Conservation (phyloP, 805 yeast species). For the Starmerella potacharoeniae region DNA sequence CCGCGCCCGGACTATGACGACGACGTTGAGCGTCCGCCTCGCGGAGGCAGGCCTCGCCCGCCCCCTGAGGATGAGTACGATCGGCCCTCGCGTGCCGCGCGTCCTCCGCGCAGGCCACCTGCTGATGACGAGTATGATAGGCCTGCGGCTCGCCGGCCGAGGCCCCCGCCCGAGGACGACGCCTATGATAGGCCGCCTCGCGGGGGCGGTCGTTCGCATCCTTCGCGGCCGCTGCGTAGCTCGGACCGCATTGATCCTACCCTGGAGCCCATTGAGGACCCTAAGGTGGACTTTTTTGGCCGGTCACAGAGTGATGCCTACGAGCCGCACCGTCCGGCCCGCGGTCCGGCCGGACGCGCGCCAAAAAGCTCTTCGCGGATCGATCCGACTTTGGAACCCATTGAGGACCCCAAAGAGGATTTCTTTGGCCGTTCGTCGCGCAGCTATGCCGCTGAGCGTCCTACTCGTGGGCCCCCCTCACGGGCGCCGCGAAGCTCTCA, state of each 20-base stretch:
- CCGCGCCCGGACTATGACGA: conserved; percentile 2
- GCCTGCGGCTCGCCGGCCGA: not conserved
- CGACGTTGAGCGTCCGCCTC: not conserved
- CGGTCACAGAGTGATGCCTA: not conserved
- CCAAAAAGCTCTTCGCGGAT: not conserved
- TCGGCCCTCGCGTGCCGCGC: not conserved
- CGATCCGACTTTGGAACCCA: not conserved
- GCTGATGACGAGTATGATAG: not conserved
- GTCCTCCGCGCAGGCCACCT: not conserved
- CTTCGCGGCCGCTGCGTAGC: not conserved
- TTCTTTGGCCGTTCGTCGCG: not conserved
- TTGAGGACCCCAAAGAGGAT: not conserved
- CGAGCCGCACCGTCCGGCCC: not conserved
- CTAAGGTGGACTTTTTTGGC: not conserved
- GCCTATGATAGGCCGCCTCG: not conserved
- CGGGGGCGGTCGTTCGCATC: not conserved
- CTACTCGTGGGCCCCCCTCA: not conserved
- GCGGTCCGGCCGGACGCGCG: not conserved
- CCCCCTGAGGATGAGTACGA: not conserved
- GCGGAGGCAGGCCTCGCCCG: not conserved
- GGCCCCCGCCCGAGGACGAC: not conserved
- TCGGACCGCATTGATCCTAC: not conserved
- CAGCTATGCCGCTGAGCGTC: not conserved
- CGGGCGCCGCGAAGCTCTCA: not conserved
- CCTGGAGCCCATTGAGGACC: not conserved